These are phyloP conservation scores for Leccinum variabile DNA, from an alignment of 1,284 basidiomycete genomes.

Conservation along the genomic window DNA sequence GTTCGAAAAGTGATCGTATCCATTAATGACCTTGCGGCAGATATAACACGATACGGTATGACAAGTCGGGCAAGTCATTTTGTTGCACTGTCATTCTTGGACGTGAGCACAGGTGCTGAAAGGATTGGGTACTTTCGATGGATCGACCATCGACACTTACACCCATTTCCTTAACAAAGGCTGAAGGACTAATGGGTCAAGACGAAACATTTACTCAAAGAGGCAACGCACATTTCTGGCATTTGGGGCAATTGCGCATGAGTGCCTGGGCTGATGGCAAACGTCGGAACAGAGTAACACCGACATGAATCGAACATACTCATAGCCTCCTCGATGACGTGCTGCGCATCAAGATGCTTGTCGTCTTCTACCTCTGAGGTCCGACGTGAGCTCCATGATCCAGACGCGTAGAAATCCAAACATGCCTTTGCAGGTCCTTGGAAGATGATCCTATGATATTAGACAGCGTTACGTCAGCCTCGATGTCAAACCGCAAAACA, in stretches of 20 bases:
- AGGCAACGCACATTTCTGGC: conserved; percentile 57
- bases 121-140: not conserved
- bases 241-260: conserved; percentile 84
- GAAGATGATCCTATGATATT: conserved; percentile 69
- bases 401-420: not conserved
- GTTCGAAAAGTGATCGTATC: conserved; percentile 79
- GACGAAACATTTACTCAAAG: not conserved
- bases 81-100: conserved; percentile 63
- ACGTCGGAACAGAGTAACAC: not conserved
- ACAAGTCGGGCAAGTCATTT: conserved; percentile 76
- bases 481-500: not conserved
- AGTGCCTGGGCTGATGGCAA: conserved; percentile 62
- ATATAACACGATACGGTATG: conserved; percentile 73
- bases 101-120: not conserved
- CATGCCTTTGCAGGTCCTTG: conserved; percentile 79
- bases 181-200: conserved; percentile 39
- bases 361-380: conserved; percentile 67
- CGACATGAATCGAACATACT: conserved; percentile 44
- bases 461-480: not conserved
- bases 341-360: conserved; percentile 67
- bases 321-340: conserved; percentile 88
- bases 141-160: conserved; percentile 42
- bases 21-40: conserved; percentile 66
- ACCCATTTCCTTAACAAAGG: conserved; percentile 73
- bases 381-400: not conserved